phyloP scores from a whole-genome alignment of 768 basidiomycete genomes.

The Ephemerocybe angulata region DNA sequence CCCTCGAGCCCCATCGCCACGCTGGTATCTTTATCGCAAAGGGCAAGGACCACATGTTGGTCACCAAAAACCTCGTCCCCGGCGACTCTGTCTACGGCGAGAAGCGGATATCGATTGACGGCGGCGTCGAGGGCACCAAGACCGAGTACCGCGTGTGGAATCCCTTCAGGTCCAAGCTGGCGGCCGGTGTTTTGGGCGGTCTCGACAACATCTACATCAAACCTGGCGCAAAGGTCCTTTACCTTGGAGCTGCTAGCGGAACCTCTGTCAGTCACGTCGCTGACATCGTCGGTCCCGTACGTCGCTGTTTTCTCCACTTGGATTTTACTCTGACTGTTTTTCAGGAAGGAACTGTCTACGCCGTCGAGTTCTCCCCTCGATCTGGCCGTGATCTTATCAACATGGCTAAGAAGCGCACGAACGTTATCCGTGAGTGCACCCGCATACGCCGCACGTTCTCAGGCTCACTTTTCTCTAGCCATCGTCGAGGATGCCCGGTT shows the following conservation, averaged over 20 bases:
- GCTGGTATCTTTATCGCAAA: conserved; percentile 94
- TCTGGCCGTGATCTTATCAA: conserved; percentile 97
- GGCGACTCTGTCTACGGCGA: conserved; percentile 99
- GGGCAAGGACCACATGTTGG: conserved; percentile 94
- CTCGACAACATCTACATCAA: conserved; percentile 89
- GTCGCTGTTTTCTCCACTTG: conserved; percentile 23
- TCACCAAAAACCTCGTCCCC: conserved; percentile 96
- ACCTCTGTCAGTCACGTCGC: conserved; percentile 99
- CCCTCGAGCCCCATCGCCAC: conserved; percentile 94
- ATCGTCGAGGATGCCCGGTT: conserved; percentile 99
- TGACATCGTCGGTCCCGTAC: conserved; percentile 93
- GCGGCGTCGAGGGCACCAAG: conserved; percentile 75
- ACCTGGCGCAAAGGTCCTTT: conserved; percentile 94
- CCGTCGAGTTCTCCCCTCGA: conserved; percentile 95
- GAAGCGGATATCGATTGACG: conserved; percentile 89
- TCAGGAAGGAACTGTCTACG: conserved; percentile 94
- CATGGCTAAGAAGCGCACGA: conserved; percentile 99
- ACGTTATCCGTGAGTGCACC: conserved; percentile 83
- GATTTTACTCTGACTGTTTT: neutral
- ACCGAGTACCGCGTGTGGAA: conserved; percentile 99
- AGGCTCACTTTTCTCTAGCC: conserved; percentile 40
- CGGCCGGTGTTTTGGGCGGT: conserved; percentile 94
- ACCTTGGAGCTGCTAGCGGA: conserved; percentile 96
- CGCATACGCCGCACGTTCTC: neutral
- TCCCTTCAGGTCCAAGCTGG: conserved; percentile 95